Conservation (phyloP, 257 asterid species). For the Nicotiana paniculata region DNA sequence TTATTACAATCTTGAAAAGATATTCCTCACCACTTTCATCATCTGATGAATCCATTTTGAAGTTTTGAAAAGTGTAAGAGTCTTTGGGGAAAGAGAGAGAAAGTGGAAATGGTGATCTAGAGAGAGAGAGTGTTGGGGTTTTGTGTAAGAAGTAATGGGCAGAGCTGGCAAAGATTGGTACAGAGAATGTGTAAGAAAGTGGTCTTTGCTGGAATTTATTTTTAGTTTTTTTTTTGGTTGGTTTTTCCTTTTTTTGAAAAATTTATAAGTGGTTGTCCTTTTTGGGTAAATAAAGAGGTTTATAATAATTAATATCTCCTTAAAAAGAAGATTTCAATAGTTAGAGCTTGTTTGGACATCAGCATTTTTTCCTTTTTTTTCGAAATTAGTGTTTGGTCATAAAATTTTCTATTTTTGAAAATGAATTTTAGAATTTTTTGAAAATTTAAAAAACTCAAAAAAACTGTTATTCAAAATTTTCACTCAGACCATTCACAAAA, state of each 20-base stretch:
- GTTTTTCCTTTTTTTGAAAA: not conserved
- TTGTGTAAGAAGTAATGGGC: not conserved
- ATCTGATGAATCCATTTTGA: conserved; percentile 43
- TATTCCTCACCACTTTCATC: conserved; percentile 65
- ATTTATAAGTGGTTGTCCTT: not conserved
- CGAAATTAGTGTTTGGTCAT: too few species aligned
- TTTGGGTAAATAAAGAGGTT: not conserved
- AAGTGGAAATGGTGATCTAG: too few species aligned
- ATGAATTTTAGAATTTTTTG: too few species aligned
- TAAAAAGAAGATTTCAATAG: not conserved
- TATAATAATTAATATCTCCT: not conserved
- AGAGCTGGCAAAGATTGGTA: conserved; percentile 8
- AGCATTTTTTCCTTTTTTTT: too few species aligned
- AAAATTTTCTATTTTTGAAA: too few species aligned
- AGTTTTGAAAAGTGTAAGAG: too few species aligned
- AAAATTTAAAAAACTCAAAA: too few species aligned
- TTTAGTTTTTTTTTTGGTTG: not conserved
- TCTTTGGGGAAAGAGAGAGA: too few species aligned
- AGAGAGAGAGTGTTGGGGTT: not conserved
- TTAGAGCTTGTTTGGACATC: not conserved
- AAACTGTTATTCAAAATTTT: too few species aligned
- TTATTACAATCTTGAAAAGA: conserved; percentile 59
- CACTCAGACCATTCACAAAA: too few species aligned
- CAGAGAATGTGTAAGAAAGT: not conserved
- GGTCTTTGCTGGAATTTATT: not conserved